Evolutionary conservation across 768 basidiomycete genomes (phyloP).

Genomic region (Tylopilus balloui): DNA sequence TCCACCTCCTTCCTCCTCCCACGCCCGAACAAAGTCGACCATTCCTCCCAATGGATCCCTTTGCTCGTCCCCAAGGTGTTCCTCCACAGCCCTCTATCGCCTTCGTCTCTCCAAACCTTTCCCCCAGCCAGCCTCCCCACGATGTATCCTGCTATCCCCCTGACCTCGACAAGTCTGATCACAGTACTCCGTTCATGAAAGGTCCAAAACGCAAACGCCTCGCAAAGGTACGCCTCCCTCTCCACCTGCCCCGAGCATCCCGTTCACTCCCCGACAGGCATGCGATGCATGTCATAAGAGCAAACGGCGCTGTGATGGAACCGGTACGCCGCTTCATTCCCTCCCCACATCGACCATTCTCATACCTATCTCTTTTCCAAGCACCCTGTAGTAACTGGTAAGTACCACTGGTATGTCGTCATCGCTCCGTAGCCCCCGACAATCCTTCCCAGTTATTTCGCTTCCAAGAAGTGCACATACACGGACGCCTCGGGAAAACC

Average conservation of each 20-base stretch:
- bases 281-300: slow-evolving; percentile 84
- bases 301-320: slow-evolving; percentile 81
- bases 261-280: slow-evolving; percentile 37
- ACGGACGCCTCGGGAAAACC: slow-evolving; percentile 74
- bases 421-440: slow-evolving; percentile 3
- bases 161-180: slow-evolving; percentile 29
- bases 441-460: slow-evolving; percentile 56
- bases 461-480: slow-evolving; percentile 76
- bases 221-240: slow-evolving; percentile 39
- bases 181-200: slow-evolving; percentile 43
- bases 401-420: slow-evolving; percentile 12
- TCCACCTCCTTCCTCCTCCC: slow-evolving; percentile 1
- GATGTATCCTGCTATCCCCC: slow-evolving; percentile 21
- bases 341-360: slow-evolving; percentile 3
- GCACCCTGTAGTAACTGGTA: slow-evolving; percentile 83
- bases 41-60: slow-evolving; percentile 35
- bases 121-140: slow-evolving; percentile 14
- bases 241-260: neutral
- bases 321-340: slow-evolving; percentile 43
- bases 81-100: slow-evolving; percentile 20
- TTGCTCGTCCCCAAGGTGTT: slow-evolving; percentile 23
- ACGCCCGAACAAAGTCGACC: neutral
- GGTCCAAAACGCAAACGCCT: slow-evolving; percentile 52
- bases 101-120: slow-evolving; percentile 21
- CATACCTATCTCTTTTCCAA: slow-evolving; percentile 26